Base-by-base conservation (phyloP, 2,329 filamentous ascomycete genomes). In the Cyphellophora attinorum region DNA sequence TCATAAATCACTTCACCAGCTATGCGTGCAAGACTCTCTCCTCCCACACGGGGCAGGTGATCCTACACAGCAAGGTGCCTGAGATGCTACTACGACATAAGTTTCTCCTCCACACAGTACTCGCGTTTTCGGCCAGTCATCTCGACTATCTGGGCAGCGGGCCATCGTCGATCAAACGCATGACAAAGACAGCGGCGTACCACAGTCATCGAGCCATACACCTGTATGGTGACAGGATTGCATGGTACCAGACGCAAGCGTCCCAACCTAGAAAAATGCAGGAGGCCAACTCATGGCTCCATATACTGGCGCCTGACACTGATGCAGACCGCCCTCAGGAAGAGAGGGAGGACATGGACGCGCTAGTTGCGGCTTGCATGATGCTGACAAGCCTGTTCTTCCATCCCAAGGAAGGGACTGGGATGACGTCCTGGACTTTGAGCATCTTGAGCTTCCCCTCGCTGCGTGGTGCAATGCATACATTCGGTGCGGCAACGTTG, bases 311-410 rank as follows among this genome's bases (percentile, higher is more conserved):
- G 8, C 8, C n/a, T n/a, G n/a, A 8, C 8, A 25, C 8, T 25
- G 8, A n/a, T n/a, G 8, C 8, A 25, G 8, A n/a, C 8, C 21
- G 8, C 8, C 21, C 8, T n/a, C 8, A 25, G 8, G 21, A 25
- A n/a, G 21, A 25, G n/a, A 8, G 21, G n/a, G 8, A 25, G 21
- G 28, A 30, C 11, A n/a, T 30, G n/a, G 28, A 30, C 28, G 28
- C 28, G n/a, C 28, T 30, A 14, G 28, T 30, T 3, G 28, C 28
- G 14, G 28, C 28, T 5, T 30, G 28, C 16, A 30, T 30, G n/a
- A 30, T 30, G 4, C 28, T 12, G 12, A 30, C 12, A 11, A 12
- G n/a, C 5, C 28, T 30, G 11, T 30, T 30, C 28, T 30, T 12
- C 28, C 10, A 30, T 14, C 11, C 16, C 12, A 16, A 12, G n/a